Percentiles rank a stretch among this genome's conserved stretches.
These are phyloP conservation scores for Ceratocystis colombiana DNA, from an alignment of 2,329 filamentous ascomycete species.

Conservation along the genomic window DNA sequence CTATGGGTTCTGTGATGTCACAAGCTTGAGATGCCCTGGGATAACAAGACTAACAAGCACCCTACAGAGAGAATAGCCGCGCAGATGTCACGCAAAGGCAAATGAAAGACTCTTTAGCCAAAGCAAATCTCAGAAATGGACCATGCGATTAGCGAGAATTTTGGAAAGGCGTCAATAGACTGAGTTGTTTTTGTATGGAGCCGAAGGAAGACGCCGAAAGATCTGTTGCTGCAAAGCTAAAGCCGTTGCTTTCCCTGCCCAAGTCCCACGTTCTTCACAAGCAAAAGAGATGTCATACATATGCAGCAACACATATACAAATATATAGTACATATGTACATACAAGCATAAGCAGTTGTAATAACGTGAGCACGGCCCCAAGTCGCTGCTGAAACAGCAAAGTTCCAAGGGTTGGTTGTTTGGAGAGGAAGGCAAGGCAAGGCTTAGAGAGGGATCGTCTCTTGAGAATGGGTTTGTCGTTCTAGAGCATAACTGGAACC, in stretches of 20 bases:
- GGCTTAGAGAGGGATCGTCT: neutral
- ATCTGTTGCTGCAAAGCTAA: neutral
- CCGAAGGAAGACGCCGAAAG: neutral
- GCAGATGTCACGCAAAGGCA: neutral
- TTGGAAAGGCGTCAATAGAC: neutral
- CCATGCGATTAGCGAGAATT: neutral
- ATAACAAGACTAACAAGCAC: neutral
- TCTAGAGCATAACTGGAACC: neutral
- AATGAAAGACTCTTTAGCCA: neutral
- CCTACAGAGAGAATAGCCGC: neutral
- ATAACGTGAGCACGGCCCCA: neutral
- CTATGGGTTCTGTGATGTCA: no score
- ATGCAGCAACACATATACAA: neutral
- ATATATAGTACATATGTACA: neutral
- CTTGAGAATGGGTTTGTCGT: neutral
- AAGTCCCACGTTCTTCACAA: neutral
- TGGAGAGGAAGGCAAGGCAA: neutral
- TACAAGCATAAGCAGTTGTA: neutral
- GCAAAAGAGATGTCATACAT: neutral
- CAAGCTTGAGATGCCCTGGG: neutral
- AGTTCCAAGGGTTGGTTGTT: neutral
- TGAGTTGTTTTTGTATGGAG: conserved; percentile 1
- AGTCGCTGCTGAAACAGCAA: neutral
- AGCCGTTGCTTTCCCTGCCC: conserved; percentile 15
- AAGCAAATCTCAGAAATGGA: neutral